Evolutionary conservation across 441 rosid genomes (phyloP), one percentile per base, ranked within the genome.

Genomic region (Erodium texanum): DNA sequence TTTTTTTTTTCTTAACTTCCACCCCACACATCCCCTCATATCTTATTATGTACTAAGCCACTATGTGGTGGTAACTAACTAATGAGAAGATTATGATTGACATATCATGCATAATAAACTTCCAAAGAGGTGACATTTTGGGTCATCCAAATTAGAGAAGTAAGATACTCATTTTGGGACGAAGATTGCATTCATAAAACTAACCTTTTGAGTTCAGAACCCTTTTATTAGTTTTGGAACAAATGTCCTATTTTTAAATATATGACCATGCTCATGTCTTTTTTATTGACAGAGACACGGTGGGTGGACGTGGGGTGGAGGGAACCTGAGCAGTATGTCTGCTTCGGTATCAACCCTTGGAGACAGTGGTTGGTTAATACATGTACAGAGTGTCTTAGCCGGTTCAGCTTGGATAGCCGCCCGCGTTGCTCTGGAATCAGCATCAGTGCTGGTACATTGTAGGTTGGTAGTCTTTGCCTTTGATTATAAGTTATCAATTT

Each of bases 371-470:
- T 95, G 99, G 99, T 82, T 95, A 78, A 89, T 82, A 79, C 99
- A 95, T 81, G 85, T 95, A 66, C 99, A 95, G 80, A 90, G 85
- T 79, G 82, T 95, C 75, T 84, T 95, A 83, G 98, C 99, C 80
- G 98, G 99, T 76, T 89, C 93, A 65, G 97, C 96, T 72, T 95
- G 99, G 98, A 95, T 95, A 75, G 96, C 93, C 73, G 99, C 96
- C 58, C 98, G 88, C 48, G 84, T 95, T 81, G 96, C 84, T 71
- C 38, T 90, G 80, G 99, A 95, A 77, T 87, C 96, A 59, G 97
- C 99, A 65, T 89, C 99, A 5, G 96, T 95, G 70, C 98, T 95
- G 77, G 97, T 92, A 65, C 99, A 95, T 76, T 95, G 99, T 93
- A 95, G 98, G 99, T 89, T 43, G 66, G 81, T 68, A 70, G 72